phyloP scores from a whole-genome alignment of 2,329 filamentous ascomycete species.

The Xylariaceae sp. region DNA sequence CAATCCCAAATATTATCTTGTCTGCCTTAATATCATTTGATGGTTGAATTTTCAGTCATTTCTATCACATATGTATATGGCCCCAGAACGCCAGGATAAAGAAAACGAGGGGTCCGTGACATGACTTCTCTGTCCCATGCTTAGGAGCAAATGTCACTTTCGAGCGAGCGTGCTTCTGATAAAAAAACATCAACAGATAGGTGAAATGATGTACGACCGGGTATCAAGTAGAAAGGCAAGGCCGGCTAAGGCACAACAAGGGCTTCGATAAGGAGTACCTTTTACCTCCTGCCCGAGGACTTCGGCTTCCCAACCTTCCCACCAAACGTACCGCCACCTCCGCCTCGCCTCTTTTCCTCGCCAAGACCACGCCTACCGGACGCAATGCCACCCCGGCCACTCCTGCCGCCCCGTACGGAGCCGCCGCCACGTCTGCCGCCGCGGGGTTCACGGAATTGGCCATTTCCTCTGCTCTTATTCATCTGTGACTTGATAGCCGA shows the following conservation, averaged over 20 bases:
- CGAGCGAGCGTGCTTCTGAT: too few relatives aligned
- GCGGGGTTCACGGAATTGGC: conserved; percentile 20
- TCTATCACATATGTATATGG: conserved; percentile 7
- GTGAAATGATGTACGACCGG: too few relatives aligned
- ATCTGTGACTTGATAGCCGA: conserved; percentile 47
- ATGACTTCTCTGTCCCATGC: too few relatives aligned
- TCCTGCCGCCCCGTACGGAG: conserved; percentile 26
- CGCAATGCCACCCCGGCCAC: conserved; percentile 34
- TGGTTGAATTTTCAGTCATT: too few relatives aligned
- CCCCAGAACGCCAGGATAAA: conserved; percentile 13
- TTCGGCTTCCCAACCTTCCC: conserved; percentile 38
- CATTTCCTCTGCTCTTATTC: conserved; percentile 28
- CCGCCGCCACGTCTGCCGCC: conserved; percentile 19
- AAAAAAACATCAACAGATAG: too few relatives aligned
- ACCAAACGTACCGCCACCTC: conserved; percentile 30
- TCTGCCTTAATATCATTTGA: too few relatives aligned
- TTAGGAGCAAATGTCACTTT: too few relatives aligned
- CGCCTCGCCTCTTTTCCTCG: conserved; percentile 42
- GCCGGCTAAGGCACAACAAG: conserved; percentile 2
- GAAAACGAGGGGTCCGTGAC: neutral
- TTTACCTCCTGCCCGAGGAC: conserved; percentile 28
- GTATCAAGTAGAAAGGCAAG: conserved; percentile 15
- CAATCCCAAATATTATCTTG: too few relatives aligned
- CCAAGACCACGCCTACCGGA: conserved; percentile 48
- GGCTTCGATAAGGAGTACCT: neutral